Evolutionary conservation across 768 basidiomycete species (phyloP).

Genomic region (Russula virescens): DNA sequence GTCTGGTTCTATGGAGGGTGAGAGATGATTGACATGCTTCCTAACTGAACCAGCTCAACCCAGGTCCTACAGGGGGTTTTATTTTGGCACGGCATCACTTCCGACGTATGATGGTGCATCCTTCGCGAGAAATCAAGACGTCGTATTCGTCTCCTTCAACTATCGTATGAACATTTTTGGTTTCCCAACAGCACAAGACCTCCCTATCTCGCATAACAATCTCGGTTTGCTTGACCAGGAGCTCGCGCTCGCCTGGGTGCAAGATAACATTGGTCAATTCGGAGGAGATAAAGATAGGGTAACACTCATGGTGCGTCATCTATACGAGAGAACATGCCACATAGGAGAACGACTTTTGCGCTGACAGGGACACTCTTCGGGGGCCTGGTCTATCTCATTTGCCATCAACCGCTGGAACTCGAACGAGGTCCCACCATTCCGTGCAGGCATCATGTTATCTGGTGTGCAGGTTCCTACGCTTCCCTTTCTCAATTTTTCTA

Average conservation of each 20-base stretch:
- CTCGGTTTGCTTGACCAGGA: constrained; percentile 14
- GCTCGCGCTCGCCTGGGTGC: constrained; percentile 48
- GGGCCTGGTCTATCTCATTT: background rate
- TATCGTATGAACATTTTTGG: constrained; percentile 14
- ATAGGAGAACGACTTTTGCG: background rate
- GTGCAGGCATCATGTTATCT: constrained; percentile 11
- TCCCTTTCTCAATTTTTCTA: background rate
- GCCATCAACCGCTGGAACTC: constrained; percentile 4
- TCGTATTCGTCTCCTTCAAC: constrained; percentile 12
- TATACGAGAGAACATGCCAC: constrained; percentile 1
- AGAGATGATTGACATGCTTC: background rate
- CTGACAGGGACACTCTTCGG: constrained; percentile 10
- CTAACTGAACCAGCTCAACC: background rate
- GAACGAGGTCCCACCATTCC: background rate
- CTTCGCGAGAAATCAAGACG: constrained; percentile 10
- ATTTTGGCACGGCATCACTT: background rate
- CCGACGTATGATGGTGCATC: constrained; percentile 7
- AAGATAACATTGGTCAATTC: constrained; percentile 53
- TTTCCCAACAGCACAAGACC: constrained; percentile 6
- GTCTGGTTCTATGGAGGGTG: constrained; percentile 17
- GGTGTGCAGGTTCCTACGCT: background rate
- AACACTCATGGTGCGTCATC: constrained; percentile 27
- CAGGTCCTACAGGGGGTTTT: background rate
- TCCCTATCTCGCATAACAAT: background rate
- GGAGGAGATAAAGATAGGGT: constrained; percentile 49